phyloP scores from a whole-genome alignment of 2,329 filamentous ascomycete genomes.

The Dothistroma pini region DNA sequence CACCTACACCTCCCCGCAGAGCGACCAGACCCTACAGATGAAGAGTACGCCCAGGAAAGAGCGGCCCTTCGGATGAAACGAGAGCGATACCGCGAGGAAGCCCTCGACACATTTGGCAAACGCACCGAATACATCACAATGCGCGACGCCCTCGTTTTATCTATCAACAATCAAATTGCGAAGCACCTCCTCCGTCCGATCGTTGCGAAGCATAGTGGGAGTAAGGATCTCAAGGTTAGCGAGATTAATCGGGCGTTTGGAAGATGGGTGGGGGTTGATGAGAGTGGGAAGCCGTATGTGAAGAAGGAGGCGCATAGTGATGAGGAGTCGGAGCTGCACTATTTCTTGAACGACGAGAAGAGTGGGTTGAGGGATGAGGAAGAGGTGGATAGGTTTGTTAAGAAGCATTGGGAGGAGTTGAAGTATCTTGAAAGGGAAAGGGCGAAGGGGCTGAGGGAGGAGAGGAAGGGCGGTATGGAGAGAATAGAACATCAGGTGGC shows the following conservation, averaged over 20 bases:
- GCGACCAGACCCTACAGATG: background rate
- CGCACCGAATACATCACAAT: constrained; percentile 20
- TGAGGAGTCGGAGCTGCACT: constrained; percentile 23
- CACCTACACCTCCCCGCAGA: constrained; percentile 37
- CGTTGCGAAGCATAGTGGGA: constrained; percentile 16
- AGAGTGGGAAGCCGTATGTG: constrained; percentile 13
- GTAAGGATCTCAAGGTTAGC: constrained; percentile 21
- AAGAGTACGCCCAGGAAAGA: background rate
- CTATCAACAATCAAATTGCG: constrained; percentile 24
- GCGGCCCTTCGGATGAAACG: constrained; percentile 32
- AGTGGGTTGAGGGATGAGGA: constrained; percentile 13
- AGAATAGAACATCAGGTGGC: too few relatives aligned
- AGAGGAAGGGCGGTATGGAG: background rate
- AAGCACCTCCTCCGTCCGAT: constrained; percentile 23
- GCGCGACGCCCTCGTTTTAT: constrained; percentile 16
- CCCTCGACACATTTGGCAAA: constrained; percentile 42
- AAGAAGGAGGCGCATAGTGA: constrained; percentile 18
- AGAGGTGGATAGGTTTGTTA: constrained; percentile 21
- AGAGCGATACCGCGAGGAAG: constrained; percentile 50
- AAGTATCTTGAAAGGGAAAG: constrained; percentile 23
- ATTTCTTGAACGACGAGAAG: constrained; percentile 11
- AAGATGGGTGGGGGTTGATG: constrained; percentile 23
- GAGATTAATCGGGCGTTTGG: constrained; percentile 32
- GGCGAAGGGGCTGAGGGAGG: background rate
- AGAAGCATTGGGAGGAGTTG: constrained; percentile 28